phyloP scores from a whole-genome alignment of 176 grass and related monocot genomes.

The Oryza rufipogon region DNA sequence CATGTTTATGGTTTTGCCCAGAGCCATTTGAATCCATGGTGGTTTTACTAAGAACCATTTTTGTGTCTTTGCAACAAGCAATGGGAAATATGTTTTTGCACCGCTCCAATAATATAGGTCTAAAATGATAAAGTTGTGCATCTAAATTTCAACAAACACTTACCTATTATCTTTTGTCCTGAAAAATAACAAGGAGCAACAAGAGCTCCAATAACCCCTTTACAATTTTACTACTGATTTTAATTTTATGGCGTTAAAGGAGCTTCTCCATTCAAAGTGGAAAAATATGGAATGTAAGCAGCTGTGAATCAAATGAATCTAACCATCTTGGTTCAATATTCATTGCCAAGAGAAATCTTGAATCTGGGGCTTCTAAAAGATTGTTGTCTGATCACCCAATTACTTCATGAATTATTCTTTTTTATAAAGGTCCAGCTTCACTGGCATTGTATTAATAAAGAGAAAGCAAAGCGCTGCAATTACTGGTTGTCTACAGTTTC shows the following conservation, averaged over 20 bases:
- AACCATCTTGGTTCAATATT: not conserved
- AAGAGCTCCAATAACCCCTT: not conserved
- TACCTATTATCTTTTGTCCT: not conserved
- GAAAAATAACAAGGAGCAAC: slow-evolving; percentile 5
- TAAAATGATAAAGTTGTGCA: not conserved
- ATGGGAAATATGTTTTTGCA: not conserved
- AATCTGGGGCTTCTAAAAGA: slow-evolving; percentile 22
- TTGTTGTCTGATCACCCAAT: slow-evolving; percentile 1
- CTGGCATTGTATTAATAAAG: not conserved
- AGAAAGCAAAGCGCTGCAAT: not conserved
- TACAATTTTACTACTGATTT: not conserved
- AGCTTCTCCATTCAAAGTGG: slow-evolving; percentile 7
- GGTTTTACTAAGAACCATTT: slow-evolving; percentile 9
- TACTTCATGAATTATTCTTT: slow-evolving; percentile 15
- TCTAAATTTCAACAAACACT: not conserved
- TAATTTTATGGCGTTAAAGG: slow-evolving; percentile 9
- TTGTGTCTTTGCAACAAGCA: slow-evolving; percentile 15
- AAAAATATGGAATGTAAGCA: not conserved
- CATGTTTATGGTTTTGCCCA: not conserved
- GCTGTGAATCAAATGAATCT: slow-evolving; percentile 15
- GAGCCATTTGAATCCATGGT: not conserved
- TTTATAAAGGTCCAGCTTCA: not conserved
- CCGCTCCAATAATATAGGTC: not conserved
- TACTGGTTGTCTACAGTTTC: not conserved
- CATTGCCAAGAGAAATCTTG: slow-evolving; percentile 29